Evolutionary conservation across 1,139 yeast genomes (phyloP), one percentile per base, ranked within the genome.

Genomic region (Trichomonascaceae sp.): DNA sequence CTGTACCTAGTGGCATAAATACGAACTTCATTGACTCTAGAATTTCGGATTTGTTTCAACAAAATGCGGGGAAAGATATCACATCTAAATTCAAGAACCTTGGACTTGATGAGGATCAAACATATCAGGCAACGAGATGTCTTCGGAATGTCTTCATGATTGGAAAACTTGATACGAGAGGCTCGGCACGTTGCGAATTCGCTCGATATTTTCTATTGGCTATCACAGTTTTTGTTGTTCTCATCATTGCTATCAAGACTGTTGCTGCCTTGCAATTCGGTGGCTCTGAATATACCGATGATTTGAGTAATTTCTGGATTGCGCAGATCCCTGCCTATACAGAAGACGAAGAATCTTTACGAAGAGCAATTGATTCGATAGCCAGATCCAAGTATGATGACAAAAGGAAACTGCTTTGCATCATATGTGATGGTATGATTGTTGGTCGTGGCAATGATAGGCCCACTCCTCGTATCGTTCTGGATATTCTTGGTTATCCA

Each of bases 311-410:
- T 58, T 74, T 74, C 57, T 68, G 73, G 52, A 73, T 73, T 44
- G 72, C 75, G 55, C 77, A 73, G 57, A 70, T 73, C 7, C 77
- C 77, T 3, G 77, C 74, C 0, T 73, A 73, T 58, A 73, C 77
- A 1, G 77, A 73, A 58, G 77, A 74, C 50, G 77, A 74, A 53
- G 69, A 65, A 6, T 70, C 75, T 8, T 58, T 73, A 48, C 67
- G 77, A 17, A 66, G 76, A 13, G 77, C 76, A 7, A 73, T 73
- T 48, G 77, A 73, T 53, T 73, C 77, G 2, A 57, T 73, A 49
- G 74, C 77, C 3, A 61, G 73, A 30, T 63, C 71, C 32, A 65
- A 71, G 54, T 73, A 73, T 48, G 76, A 73, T 53, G 75, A 73
- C 53, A 71, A 71, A 60, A 68, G 77, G 45, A 73, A 73, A 60